Conservation (phyloP, 345 rosid genomes). For the Anastatica hierochuntica region DNA sequence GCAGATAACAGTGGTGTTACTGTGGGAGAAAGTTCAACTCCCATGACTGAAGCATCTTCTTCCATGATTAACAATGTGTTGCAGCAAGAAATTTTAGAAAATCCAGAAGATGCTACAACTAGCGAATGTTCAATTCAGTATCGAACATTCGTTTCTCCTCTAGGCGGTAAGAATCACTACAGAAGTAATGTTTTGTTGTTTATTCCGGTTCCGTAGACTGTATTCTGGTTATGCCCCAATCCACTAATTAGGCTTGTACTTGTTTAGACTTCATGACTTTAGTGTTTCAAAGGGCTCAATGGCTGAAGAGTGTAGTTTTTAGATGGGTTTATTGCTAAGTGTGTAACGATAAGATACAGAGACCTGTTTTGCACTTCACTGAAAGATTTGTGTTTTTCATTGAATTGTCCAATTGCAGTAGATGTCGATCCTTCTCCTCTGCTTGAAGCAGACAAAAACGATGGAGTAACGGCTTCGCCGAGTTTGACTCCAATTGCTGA, state of each 20-base stretch:
- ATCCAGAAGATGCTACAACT: constrained; percentile 4
- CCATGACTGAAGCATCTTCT: neutral
- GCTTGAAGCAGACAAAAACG: constrained; percentile 1
- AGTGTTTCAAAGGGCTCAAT: neutral
- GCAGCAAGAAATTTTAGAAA: constrained; percentile 16
- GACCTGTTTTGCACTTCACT: neutral
- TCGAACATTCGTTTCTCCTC: constrained; percentile 36
- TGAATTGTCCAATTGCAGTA: constrained; percentile 13
- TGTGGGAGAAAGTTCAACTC: constrained; percentile 15
- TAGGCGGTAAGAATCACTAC: constrained; percentile 43
- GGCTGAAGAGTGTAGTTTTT: neutral
- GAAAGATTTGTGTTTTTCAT: neutral
- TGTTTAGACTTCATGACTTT: constrained; percentile 1
- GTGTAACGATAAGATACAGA: neutral
- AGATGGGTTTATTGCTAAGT: neutral
- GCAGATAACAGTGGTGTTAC: constrained; percentile 9
- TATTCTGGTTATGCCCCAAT: neutral
- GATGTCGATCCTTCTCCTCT: neutral
- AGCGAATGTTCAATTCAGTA: constrained; percentile 35
- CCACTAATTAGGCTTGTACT: neutral
- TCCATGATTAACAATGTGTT: neutral
- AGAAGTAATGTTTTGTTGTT: neutral
- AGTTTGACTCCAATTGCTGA: constrained; percentile 1
- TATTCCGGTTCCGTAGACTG: neutral
- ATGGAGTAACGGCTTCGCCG: constrained; percentile 8